Base-by-base conservation (phyloP, 495 filamentous ascomycete genomes). In the Talaromyces nanjingensis region DNA sequence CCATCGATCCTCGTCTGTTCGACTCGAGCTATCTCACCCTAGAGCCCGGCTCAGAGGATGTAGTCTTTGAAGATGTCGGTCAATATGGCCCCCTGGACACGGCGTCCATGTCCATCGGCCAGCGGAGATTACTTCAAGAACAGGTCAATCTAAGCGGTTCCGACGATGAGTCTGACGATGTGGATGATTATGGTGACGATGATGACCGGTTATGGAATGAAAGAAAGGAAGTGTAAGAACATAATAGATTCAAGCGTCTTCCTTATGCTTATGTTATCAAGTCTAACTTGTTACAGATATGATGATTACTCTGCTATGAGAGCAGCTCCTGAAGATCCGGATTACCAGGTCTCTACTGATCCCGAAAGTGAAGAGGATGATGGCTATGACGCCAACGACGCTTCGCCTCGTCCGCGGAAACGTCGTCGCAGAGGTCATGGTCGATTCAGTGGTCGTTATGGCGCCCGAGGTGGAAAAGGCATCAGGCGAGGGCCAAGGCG, bases 401-500 rank as follows among this genome's bases (percentile, higher is more conserved):
- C 72, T 58, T 64, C 69, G 55, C 69, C 66, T 54, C 62, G 59
- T 52, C 67, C 65, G 47, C 70, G 73, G 24, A 65, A 72, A 29
- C 69, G 69, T 7, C 75, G 72, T 7, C 73, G 79, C 24, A 68
- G 72, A 62, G 68, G 77, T 24, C 73, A 73, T 37, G 77, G 77
- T 1, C 73, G 67, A 8, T 79, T 80, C 39, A 77, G 75, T 20
- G 74, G 77, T 37, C 76, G 78, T 29, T 77, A 67, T 54, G 77
- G 79, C 56, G 77, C 77, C 9, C 72, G 79, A 42, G 80, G 82
- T 60, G 71, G 73, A 6, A 83, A 79, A 65, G 82, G 82, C 14
- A 72, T 79, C 65, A 83, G 79, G 66, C 77, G 83, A 66, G 88
- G 89, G 11, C 87, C 86, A n/a, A 84, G 89, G n/a, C 87, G 86